Evolutionary conservation across 1,139 yeast genomes (phyloP).

Genomic region (Yamadazyma triangularis): DNA sequence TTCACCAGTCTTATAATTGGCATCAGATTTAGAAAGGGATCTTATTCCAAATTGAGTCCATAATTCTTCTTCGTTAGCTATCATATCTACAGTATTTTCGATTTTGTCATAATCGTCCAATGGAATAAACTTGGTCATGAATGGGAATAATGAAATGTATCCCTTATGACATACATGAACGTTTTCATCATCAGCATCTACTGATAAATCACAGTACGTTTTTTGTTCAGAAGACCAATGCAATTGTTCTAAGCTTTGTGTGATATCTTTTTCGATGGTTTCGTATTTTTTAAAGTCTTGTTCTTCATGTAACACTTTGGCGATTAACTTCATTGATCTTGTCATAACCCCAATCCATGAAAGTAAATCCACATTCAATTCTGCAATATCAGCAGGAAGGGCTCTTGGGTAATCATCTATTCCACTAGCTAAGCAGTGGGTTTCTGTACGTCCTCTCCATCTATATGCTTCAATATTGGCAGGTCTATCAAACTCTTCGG

Average conservation of each 20-base stretch:
- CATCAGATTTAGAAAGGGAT: slow-evolving; percentile 69
- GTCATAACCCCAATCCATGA: slow-evolving; percentile 96
- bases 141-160: slow-evolving; percentile 82
- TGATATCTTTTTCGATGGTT: slow-evolving; percentile 51
- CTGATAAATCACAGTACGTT: slow-evolving; percentile 81
- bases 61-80: slow-evolving; percentile 66
- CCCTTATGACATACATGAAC: slow-evolving; percentile 80
- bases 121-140: slow-evolving; percentile 66
- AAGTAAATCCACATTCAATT: slow-evolving; percentile 81
- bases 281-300: slow-evolving; percentile 55
- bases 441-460: slow-evolving; percentile 89
- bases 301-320: slow-evolving; percentile 53
- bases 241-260: slow-evolving; percentile 58
- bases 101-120: slow-evolving; percentile 45
- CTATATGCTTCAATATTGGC: slow-evolving; percentile 63
- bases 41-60: slow-evolving; percentile 82
- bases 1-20: slow-evolving; percentile 69
- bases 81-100: slow-evolving; percentile 46
- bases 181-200: slow-evolving; percentile 67
- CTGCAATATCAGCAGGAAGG: slow-evolving; percentile 76
- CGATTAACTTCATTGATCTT: slow-evolving; percentile 70
- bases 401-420: slow-evolving; percentile 95
- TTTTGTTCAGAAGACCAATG: slow-evolving; percentile 74
- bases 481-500: slow-evolving; percentile 71
- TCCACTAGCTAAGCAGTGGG: slow-evolving; percentile 90